phyloP scores from a whole-genome alignment of 495 filamentous ascomycete species.

The Staphylotrichum tortipilum region DNA sequence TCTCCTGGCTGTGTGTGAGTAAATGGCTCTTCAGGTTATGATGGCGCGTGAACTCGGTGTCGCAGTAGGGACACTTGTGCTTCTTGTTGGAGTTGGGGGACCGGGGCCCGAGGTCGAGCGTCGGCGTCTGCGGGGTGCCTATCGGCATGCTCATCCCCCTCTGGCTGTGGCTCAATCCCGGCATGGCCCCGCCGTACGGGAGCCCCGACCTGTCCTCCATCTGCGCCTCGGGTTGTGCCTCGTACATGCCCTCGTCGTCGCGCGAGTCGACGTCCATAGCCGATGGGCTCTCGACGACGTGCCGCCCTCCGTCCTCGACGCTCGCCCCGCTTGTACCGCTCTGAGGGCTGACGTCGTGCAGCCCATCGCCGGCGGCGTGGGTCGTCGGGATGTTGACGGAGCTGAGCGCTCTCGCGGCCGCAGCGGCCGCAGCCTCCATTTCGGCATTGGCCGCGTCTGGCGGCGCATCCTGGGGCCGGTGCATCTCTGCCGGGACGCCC shows the following conservation, averaged over 20 bases:
- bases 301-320: constrained; percentile 25
- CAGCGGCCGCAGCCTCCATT: constrained; percentile 31
- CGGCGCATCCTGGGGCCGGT: constrained; percentile 39
- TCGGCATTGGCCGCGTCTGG: constrained; percentile 22
- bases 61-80: constrained; percentile 92
- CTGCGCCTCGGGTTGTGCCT: constrained; percentile 34
- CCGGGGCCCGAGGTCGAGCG: constrained; percentile 29
- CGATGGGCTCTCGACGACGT: constrained; percentile 34
- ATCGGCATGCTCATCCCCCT: constrained; percentile 72
- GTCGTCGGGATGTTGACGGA: constrained; percentile 29
- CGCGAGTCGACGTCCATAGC: constrained; percentile 38
- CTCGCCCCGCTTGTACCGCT: constrained; percentile 31
- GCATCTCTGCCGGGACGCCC: constrained; percentile 41
- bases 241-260: constrained; percentile 25
- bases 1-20: constrained; percentile 96
- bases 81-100: constrained; percentile 69
- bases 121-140: constrained; percentile 46
- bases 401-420: constrained; percentile 20
- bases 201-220: constrained; percentile 42
- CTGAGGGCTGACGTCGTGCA: constrained; percentile 34
- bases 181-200: constrained; percentile 39
- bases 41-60: constrained; percentile 92
- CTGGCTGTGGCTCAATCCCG: constrained; percentile 38
- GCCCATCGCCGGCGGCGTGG: constrained; percentile 20
- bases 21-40: constrained; percentile 99